Evolutionary conservation across 2,329 filamentous ascomycete genomes (phyloP), one percentile per base, ranked within the genome.

Genomic region (Aspergillus candidus): DNA sequence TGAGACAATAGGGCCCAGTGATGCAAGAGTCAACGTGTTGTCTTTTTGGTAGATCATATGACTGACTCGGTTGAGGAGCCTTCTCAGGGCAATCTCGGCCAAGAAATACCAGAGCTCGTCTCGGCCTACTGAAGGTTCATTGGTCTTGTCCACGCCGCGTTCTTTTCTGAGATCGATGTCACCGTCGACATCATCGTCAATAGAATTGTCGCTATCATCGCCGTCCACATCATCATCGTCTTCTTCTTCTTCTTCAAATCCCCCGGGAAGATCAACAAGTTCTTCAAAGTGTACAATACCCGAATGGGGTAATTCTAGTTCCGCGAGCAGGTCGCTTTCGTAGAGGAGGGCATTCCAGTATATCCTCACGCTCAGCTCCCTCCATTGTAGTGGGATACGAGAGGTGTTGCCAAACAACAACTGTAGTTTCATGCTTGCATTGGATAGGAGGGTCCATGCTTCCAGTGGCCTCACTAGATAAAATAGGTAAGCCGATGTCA

Each of bases 91-190:
- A 50, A 93, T 90, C 58, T 91, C 86, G 32, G 87, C 86, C 27
- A 91, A 71, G 55, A 91, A 91, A 59, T 93, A 93, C 86, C 87
- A 91, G 11, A 91, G 72, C 47, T 91, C 86, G 56, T 91, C 87
- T 38, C 80, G 78, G 11, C 84, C 85, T 6, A 81, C 78, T 6
- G 77, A 71, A 51, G 4, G 22, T 10, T 27, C 22, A 10, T 27
- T 27, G 7, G 22, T 10, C 22, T 27, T 27, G 22, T 10, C 22
- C 22, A 27, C 22, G 6, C 22, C 22, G 22, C 22, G 8, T 10
- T 27, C 22, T 27, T 27, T 27, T 10, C 22, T 27, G 22, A 27
- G 22, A 10, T 27, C 7, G 3, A 27, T 27, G 3, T 79, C 77
- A 51, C 83, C 79, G 17, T 15, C 39, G 11, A 31, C 12, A 13